Evolutionary conservation across 179 eudicot genomes (phyloP).

Genomic region (Pouteria campechiana): DNA sequence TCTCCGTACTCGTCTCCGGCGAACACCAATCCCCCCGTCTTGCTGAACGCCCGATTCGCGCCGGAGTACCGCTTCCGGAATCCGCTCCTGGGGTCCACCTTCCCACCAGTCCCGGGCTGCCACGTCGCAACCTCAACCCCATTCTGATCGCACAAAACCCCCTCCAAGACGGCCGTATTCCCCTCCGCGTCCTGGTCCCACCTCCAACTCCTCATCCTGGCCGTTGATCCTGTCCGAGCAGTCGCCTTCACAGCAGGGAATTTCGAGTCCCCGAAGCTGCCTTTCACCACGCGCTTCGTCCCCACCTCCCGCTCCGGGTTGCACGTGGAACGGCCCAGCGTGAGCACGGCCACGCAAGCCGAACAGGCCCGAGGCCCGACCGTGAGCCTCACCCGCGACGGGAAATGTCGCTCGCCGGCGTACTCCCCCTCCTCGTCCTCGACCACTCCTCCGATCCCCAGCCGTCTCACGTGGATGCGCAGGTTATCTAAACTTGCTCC

Average conservation of each 20-base stretch:
- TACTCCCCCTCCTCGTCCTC: slow-evolving; percentile 8
- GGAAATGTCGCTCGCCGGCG: slow-evolving; percentile 57
- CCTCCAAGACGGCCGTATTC: slow-evolving; percentile 44
- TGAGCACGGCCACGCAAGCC: slow-evolving; percentile 41
- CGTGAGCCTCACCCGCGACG: slow-evolving; percentile 61
- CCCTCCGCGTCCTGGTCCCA: slow-evolving; percentile 86
- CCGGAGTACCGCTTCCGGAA: slow-evolving; percentile 46
- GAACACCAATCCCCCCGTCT: slow-evolving; percentile 51
- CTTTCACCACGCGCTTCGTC: slow-evolving; percentile 45
- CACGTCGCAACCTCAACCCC: slow-evolving; percentile 61
- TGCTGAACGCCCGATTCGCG: slow-evolving; percentile 46
- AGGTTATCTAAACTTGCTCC: slow-evolving; percentile 58
- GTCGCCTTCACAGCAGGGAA: slow-evolving; percentile 50
- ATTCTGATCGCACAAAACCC: slow-evolving; percentile 42
- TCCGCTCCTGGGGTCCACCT: slow-evolving; percentile 7
- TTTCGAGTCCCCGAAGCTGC: slow-evolving; percentile 45
- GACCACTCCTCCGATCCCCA: slow-evolving; percentile 33
- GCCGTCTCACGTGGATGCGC: slow-evolving; percentile 52
- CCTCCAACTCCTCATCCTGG: slow-evolving; percentile 61
- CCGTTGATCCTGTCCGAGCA: slow-evolving; percentile 34
- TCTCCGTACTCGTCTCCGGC: slow-evolving; percentile 48
- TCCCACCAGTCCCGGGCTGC: slow-evolving; percentile 18
- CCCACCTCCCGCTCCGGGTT: slow-evolving; percentile 48
- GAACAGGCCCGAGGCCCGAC: slow-evolving; percentile 78
- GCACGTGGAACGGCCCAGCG: slow-evolving; percentile 46